These are phyloP conservation scores for Apocynum venetum DNA, from an alignment of 257 asterid species.

Conservation along the genomic window DNA sequence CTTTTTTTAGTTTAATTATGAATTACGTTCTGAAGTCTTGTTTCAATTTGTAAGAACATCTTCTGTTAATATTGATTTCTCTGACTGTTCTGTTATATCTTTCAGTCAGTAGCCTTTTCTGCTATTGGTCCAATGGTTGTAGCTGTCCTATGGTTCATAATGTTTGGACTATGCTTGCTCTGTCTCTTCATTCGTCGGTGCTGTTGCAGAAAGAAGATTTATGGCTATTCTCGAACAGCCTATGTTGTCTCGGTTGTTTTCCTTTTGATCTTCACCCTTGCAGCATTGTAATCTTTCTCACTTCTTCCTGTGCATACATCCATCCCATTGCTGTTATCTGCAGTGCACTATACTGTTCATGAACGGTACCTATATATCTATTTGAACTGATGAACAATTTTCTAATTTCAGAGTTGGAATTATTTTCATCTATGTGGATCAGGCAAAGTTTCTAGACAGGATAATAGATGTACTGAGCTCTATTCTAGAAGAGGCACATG, in stretches of 20 bases:
- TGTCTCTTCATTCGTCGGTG: constrained; percentile 26
- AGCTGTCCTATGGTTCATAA: constrained; percentile 23
- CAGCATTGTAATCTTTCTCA: constrained; percentile 20
- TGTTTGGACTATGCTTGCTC: constrained; percentile 26
- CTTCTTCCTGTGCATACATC: too few species aligned
- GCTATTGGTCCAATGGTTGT: constrained; percentile 17
- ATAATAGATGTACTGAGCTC: constrained; percentile 23
- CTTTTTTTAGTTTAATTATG: too few species aligned
- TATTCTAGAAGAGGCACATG: constrained; percentile 27
- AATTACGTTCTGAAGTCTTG: not conserved
- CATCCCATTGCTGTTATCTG: not conserved
- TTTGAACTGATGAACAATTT: not conserved
- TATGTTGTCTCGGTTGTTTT: constrained; percentile 19
- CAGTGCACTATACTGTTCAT: too few species aligned
- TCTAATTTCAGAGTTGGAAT: constrained; percentile 16
- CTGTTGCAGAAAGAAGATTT: constrained; percentile 18
- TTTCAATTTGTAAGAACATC: not conserved
- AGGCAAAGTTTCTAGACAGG: constrained; percentile 33
- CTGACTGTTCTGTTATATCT: not conserved
- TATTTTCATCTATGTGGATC: constrained; percentile 18
- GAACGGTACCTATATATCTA: too few species aligned
- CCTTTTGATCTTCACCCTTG: constrained; percentile 23
- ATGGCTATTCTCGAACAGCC: constrained; percentile 25
- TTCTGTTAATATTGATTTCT: not conserved
- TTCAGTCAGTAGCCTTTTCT: constrained; percentile 29